Conservation (phyloP, 352 stramenopile genomes). For the Saprolegnia diclina region DNA sequence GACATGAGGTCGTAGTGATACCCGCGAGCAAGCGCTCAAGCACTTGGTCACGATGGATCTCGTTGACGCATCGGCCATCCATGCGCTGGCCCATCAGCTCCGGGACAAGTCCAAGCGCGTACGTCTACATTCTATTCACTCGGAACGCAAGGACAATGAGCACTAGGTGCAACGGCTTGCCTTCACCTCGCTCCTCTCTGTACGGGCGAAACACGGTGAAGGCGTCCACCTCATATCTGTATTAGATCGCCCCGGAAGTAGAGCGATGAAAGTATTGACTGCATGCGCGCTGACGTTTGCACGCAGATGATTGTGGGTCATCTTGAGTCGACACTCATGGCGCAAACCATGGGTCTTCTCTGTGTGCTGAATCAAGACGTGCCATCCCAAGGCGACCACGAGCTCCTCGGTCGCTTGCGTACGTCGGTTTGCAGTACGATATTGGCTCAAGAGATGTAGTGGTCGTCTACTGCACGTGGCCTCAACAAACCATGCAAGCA, state of each 20-base stretch:
- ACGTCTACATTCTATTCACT: background rate
- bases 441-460: slow-evolving; percentile 1
- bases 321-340: background rate
- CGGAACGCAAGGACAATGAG: background rate
- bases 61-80: background rate
- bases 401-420: background rate
- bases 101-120: slow-evolving; percentile 23
- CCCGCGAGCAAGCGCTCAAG: slow-evolving; percentile 13
- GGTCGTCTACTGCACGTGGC: slow-evolving; percentile 12
- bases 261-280: background rate
- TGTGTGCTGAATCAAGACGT: background rate
- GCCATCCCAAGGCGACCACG: background rate
- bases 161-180: slow-evolving; percentile 8
- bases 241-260: background rate
- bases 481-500: slow-evolving; percentile 3
- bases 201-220: background rate
- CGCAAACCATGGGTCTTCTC: slow-evolving; percentile 4
- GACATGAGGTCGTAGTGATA: background rate
- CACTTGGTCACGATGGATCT: slow-evolving; percentile 5
- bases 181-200: background rate
- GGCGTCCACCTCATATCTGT: too few relatives aligned
- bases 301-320: background rate
- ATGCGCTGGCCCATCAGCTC: slow-evolving; percentile 15
- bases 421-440: background rate
- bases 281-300: background rate